These are phyloP conservation scores for Leptosphaerulina australis DNA, from an alignment of 2,329 filamentous ascomycete species.

Conservation along the genomic window DNA sequence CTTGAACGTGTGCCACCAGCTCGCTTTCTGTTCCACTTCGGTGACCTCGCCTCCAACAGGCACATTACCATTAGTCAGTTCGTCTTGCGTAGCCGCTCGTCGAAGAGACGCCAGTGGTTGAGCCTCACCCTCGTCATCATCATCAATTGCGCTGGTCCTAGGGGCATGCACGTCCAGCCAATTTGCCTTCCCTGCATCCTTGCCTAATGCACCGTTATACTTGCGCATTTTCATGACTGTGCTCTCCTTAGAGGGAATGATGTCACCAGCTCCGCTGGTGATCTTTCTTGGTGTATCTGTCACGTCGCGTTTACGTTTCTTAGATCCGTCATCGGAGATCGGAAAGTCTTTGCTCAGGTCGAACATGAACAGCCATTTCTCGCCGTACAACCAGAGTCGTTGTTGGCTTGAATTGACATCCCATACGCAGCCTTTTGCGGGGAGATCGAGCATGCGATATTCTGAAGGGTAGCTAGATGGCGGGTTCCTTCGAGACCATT, in stretches of 20 bases:
- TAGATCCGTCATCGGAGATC: conserved; percentile 29
- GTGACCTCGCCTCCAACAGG: conserved; percentile 22
- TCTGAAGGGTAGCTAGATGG: conserved; percentile 74
- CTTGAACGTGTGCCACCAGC: conserved; percentile 84
- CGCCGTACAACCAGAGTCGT: conserved; percentile 86
- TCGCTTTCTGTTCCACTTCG: conserved; percentile 25
- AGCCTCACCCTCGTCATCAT: conserved; percentile 47
- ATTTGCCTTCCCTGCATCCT: conserved; percentile 29
- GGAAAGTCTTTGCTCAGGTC: conserved; percentile 75
- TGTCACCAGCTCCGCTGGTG: conserved; percentile 62
- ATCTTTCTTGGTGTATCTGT: conserved; percentile 37
- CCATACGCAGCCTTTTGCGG: conserved; percentile 86
- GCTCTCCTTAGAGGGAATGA: conserved; percentile 55
- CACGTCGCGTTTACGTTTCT: conserved; percentile 41
- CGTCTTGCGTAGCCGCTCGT: conserved; percentile 31
- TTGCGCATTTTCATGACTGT: conserved; percentile 57
- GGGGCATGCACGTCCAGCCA: conserved; percentile 39
- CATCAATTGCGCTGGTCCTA: conserved; percentile 27
- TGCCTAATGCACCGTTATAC: conserved; percentile 50
- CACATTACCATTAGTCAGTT: conserved; percentile 24
- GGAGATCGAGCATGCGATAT: conserved; percentile 76
- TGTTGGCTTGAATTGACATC: conserved; percentile 62
- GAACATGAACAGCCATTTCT: conserved; percentile 89
- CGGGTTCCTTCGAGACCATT: conserved; percentile 86
- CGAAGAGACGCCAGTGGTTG: conserved; percentile 36